Evolutionary conservation across 129 eudicot genomes (phyloP).

Genomic region (Helichrysum umbraculigerum): DNA sequence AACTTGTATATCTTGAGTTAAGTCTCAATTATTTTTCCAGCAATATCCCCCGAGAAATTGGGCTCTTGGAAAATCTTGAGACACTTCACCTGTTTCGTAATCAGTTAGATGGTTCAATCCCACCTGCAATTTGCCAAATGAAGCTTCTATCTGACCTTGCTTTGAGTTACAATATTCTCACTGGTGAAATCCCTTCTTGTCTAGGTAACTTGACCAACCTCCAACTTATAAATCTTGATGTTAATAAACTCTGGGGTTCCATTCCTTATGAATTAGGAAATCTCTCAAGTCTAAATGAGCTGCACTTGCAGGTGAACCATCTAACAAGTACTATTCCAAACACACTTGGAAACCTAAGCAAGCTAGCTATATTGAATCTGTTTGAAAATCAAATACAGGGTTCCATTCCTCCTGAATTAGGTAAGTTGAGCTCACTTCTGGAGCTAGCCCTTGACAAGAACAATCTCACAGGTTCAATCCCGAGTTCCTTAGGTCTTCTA

Average conservation of each 20-base stretch:
- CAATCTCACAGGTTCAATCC: conserved; percentile 25
- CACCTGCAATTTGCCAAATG: conserved; percentile 15
- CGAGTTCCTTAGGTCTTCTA: neutral
- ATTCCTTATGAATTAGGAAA: conserved; percentile 30
- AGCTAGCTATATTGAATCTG: neutral
- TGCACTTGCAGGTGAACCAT: conserved; percentile 8
- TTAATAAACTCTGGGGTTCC: conserved; percentile 7
- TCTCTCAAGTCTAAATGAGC: conserved; percentile 12
- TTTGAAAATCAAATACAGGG: conserved; percentile 22
- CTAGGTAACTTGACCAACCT: conserved; percentile 25
- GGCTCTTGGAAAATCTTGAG: conserved; percentile 19
- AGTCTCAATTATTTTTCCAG: conserved; percentile 24
- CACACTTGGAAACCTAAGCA: conserved; percentile 27
- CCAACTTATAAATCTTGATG: neutral
- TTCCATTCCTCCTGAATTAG: conserved; percentile 33
- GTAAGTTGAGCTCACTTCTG: conserved; percentile 17
- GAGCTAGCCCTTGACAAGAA: conserved; percentile 14
- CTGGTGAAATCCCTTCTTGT: conserved; percentile 31
- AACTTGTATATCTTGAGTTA: conserved; percentile 34
- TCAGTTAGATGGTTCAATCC: conserved; percentile 16
- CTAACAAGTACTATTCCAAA: conserved; percentile 30
- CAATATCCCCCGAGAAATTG: conserved; percentile 31
- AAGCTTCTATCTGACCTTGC: conserved; percentile 5
- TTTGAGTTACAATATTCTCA: conserved; percentile 13
- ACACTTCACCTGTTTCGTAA: conserved; percentile 12